A percentile compares a stretch with the other conserved stretches of the same genome.
These are phyloP conservation scores for Celoporthe dispersa DNA, from an alignment of 2,329 filamentous ascomycete genomes.

Conservation along the genomic window DNA sequence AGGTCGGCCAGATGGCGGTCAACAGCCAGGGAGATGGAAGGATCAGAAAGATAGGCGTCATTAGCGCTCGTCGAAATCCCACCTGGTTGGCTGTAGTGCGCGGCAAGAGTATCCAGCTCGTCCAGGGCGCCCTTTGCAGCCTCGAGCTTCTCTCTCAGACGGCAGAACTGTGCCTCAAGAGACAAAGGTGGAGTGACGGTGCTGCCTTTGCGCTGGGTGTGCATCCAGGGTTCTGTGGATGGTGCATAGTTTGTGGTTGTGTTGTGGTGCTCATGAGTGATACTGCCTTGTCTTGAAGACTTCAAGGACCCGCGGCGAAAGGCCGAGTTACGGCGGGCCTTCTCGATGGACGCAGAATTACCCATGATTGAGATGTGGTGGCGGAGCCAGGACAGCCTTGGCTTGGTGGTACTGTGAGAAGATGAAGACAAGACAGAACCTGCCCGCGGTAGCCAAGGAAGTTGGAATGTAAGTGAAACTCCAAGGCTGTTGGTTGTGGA, in stretches of 20 bases:
- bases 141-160: not conserved
- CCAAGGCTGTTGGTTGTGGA: not conserved
- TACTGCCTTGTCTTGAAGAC: not conserved
- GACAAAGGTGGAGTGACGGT: not conserved
- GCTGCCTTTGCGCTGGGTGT: not conserved
- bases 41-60: not conserved
- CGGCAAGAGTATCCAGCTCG: not conserved
- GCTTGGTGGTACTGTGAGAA: not conserved
- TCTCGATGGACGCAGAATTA: not conserved
- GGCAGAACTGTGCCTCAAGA: not conserved
- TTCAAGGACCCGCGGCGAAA: not conserved
- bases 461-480: not conserved
- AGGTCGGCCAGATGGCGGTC: not conserved
- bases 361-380: not conserved
- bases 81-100: not conserved
- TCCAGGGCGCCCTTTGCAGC: not conserved
- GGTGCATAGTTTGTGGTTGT: too few species aligned
- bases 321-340: not conserved
- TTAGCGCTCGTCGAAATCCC: not conserved
- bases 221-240: not conserved
- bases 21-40: not conserved
- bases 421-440: too few species aligned
- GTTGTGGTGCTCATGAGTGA: not conserved
- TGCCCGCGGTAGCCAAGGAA: too few species aligned
- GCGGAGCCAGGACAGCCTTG: not conserved